Base-by-base conservation (phyloP, 2,329 filamentous ascomycete genomes). In the Conoideocrella luteorostrata region DNA sequence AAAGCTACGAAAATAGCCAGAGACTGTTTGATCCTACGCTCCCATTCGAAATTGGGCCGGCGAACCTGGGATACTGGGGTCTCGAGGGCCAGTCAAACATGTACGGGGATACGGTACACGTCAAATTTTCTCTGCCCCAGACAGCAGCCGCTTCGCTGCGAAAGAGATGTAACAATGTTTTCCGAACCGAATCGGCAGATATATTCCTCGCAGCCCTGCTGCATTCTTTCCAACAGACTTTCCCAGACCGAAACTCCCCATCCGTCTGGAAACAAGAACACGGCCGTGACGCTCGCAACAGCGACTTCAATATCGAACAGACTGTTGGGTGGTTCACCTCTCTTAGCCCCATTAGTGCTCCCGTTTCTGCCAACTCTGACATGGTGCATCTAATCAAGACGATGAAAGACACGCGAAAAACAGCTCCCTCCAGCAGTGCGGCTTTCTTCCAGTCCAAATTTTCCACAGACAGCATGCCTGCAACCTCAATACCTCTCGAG, bases 241-340 rank as follows among this genome's bases (percentile, higher is more conserved):
- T 82, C 46, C 63, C 68, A 12, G 74, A 80, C 41, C 67, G 77
- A 15, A 47, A 52, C 0, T 57, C 65, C 0, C 78, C 77, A 0
- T 70, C 71, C 1, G 52, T 81, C 1, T 82, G 74, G 74, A 74
- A 71, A 43, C 71, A 74, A 48, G 72, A 75, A 47, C 66, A 70
- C 29, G 74, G 74, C 13, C 63, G 74, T 13, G 60, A 68, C n/a
- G 55, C 62, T 3, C 66, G 66, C 48, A 68, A 68, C 21, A 55
- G 59, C 1, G 68, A 70, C 13, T 61, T 74, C 11, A 73, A 80
- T 56, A 67, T 79, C 1, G 69, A 71, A 4, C 65, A 76, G 41
- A 80, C 77, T 0, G 75, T 81, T 0, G 78, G 77, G 2, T 80
- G 76, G 76, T 79, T 81, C 49, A 78, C 76, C 2, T 70, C 75